Evolutionary conservation across 306 rosid genomes (phyloP), one percentile per base, ranked within the genome.

Genomic region (Sindora glabra): DNA sequence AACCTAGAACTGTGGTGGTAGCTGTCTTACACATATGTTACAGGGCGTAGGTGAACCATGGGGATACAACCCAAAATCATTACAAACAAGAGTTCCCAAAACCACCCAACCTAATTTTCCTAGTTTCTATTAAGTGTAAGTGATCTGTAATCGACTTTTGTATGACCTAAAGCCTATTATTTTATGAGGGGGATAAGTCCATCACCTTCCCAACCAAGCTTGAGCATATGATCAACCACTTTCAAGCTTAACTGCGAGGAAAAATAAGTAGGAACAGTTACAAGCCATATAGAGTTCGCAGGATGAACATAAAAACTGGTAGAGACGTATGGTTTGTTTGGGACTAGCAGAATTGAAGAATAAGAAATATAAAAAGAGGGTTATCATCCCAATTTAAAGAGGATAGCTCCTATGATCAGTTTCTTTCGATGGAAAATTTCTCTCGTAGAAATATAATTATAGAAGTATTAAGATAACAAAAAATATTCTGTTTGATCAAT

Each of bases 191-290:
- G 81, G 60, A 65, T 75, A 58, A 82, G 81, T 38, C 94, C 94
- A 64, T 86, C 94, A 29, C 89, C 96, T 86, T 89, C 95, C 99
- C 99, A 89, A 63, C 96, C 99, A 54, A 89, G 86, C 85, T 92
- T 92, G 68, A 86, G 95, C 99, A 86, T 92, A 6, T 89, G 94
- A 86, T 92, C 96, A 36, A 86, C 89, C 45, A 92, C 95, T 79
- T 92, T 92, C 89, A 92, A 84, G 82, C 99, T 92, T 82, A 92
- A 76, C 99, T 92, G 95, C 86, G 76, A 56, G 48, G 69, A n/a
- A n/a, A n/a, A 79, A 64, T 19, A 54, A 56, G 45, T 39, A 48
- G 34, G 70, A 45, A n/a, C 41, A 67, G 71, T 78, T 59, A 78
- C 61, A 59, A 68, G 24, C 62, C 48, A 16, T 38, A 39, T 29